A percentile compares a stretch with the other conserved stretches of the same genome.
These are phyloP conservation scores for Corymbia calophylla DNA, from an alignment of 441 rosid genomes.

Conservation along the genomic window DNA sequence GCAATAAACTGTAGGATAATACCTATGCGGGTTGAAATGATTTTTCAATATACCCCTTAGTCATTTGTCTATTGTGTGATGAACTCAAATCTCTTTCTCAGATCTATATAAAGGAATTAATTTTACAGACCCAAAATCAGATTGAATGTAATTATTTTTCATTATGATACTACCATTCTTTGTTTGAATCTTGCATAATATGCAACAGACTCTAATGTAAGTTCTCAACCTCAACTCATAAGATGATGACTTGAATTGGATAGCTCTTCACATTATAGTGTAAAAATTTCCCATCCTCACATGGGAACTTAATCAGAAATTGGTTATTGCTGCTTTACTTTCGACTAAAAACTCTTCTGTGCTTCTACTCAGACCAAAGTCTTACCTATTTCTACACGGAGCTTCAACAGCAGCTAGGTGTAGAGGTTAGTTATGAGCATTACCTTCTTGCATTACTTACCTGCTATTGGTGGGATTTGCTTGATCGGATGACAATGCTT, in stretches of 20 bases:
- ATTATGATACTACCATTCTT: neutral
- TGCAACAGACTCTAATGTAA: neutral
- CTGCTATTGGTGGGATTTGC: neutral
- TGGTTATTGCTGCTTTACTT: neutral
- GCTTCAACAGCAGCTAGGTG: neutral
- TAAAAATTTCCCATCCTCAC: neutral
- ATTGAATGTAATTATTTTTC: neutral
- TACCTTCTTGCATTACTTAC: neutral
- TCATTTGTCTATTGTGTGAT: neutral
- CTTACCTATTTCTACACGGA: neutral
- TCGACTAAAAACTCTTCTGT: neutral
- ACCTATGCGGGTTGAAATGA: neutral
- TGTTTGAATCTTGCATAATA: neutral
- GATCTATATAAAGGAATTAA: neutral
- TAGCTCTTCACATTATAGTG: neutral
- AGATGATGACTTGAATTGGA: neutral
- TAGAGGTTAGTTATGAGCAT: neutral
- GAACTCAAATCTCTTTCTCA: neutral
- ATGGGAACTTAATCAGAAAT: neutral
- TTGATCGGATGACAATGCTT: neutral
- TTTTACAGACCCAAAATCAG: neutral
- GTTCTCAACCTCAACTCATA: neutral
- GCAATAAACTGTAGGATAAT: neutral
- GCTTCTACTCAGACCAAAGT: neutral
- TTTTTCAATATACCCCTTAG: neutral